Evolutionary conservation across 2,329 filamentous ascomycete genomes (phyloP).

Genomic region (Ceratocystis cacaofunesta): DNA sequence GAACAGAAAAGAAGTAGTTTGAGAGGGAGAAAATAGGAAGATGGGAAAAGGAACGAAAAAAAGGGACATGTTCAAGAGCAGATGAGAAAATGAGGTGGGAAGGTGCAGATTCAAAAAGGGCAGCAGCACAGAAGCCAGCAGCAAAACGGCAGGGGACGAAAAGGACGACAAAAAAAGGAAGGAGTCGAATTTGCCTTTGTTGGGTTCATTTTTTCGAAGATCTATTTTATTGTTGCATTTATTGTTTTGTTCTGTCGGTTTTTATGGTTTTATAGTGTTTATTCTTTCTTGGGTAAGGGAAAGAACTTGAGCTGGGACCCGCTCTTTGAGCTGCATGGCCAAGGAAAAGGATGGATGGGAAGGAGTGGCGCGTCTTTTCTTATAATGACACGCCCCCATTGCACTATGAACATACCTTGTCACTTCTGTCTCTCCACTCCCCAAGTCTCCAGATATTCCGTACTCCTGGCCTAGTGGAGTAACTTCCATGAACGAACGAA

Average conservation of each 20-base stretch:
- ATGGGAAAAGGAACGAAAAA: not conserved
- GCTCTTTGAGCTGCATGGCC: not conserved
- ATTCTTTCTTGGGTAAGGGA: not conserved
- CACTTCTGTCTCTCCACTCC: no score
- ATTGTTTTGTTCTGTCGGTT: not conserved
- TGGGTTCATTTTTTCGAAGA: not conserved
- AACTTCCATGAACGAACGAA: not conserved
- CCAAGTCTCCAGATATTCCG: not conserved
- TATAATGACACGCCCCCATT: not conserved
- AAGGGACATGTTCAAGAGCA: not conserved
- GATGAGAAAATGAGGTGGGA: not conserved
- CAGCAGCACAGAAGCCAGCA: slow-evolving; percentile 1
- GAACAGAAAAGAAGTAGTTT: not conserved
- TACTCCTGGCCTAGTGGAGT: not conserved
- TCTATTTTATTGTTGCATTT: not conserved
- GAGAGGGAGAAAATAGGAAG: not conserved
- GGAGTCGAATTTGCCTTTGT: not conserved
- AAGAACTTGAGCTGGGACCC: not conserved
- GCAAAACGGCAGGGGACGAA: not conserved
- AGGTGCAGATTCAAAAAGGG: slow-evolving; percentile 3
- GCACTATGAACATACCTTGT: no score
- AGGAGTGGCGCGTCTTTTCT: not conserved
- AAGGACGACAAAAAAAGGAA: not conserved
- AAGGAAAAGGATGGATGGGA: not conserved
- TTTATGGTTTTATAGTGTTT: not conserved